phyloP scores from a whole-genome alignment of 352 stramenopile species.

The Globisporangium rhizosaccharum region DNA sequence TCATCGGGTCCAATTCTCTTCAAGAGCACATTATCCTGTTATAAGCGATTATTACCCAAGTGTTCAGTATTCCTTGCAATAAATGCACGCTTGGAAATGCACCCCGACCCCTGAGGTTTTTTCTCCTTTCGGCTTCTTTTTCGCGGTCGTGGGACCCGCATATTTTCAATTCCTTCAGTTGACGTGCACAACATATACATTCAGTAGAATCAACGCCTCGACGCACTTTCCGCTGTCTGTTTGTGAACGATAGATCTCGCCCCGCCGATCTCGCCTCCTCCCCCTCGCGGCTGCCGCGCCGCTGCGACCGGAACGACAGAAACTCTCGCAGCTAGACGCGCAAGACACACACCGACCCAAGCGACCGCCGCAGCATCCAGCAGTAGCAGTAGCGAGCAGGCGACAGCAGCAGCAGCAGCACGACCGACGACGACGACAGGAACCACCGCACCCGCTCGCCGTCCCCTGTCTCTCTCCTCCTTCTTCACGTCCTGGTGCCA shows the following conservation, averaged over 20 bases:
- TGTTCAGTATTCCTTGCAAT: too few relatives aligned
- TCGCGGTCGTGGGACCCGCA: background rate
- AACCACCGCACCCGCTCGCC: background rate
- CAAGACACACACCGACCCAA: background rate
- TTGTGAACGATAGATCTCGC: background rate
- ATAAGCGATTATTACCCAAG: too few relatives aligned
- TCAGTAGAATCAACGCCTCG: background rate
- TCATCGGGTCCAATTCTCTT: too few relatives aligned
- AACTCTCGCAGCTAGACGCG: background rate
- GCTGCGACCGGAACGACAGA: constrained; percentile 1
- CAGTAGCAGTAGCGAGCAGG: constrained; percentile 1
- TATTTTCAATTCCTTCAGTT: too few relatives aligned
- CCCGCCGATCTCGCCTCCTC: background rate
- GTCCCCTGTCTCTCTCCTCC: constrained; percentile 5
- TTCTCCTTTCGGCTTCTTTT: constrained; percentile 1
- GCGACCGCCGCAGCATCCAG: background rate
- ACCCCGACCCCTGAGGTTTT: constrained; percentile 4
- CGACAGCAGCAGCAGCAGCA: constrained; percentile 1
- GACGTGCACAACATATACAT: too few relatives aligned
- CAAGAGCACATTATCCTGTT: too few relatives aligned
- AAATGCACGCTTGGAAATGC: too few relatives aligned
- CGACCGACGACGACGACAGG: background rate
- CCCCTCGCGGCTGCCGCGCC: background rate
- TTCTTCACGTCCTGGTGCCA: background rate
- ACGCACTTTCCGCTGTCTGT: background rate